Evolutionary conservation across 202 grass and related monocot genomes (phyloP).

Genomic region (Alloteropsis angusta): DNA sequence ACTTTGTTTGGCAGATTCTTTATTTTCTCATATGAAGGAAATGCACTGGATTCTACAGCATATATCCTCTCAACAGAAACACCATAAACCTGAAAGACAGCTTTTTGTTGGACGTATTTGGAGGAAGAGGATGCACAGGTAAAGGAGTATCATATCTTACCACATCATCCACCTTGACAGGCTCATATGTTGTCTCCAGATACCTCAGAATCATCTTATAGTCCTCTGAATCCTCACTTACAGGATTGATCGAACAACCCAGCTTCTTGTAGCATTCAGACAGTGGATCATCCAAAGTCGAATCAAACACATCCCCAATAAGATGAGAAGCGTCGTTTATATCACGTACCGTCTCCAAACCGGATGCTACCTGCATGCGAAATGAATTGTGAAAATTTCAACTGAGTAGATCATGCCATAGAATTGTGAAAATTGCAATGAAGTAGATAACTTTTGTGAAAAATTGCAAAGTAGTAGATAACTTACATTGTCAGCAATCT

Average conservation of each 20-base stretch:
- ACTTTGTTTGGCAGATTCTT: constrained; percentile 68
- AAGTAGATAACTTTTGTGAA: no score
- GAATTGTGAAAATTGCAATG: neutral
- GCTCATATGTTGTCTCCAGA: constrained; percentile 71
- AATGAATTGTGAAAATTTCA: neutral
- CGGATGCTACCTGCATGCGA: constrained; percentile 54
- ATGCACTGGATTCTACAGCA: constrained; percentile 42
- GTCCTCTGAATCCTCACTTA: constrained; percentile 52
- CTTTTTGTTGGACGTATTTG: neutral
- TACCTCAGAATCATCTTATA: constrained; percentile 84
- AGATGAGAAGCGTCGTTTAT: constrained; percentile 74
- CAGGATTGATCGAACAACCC: constrained; percentile 41
- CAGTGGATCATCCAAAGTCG: constrained; percentile 51
- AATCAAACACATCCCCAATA: constrained; percentile 35
- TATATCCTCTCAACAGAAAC: constrained; percentile 60
- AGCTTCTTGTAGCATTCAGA: constrained; percentile 54
- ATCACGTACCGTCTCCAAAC: constrained; percentile 57
- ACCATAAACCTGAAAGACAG: constrained; percentile 41
- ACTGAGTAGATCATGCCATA: neutral
- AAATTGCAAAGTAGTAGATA: no score
- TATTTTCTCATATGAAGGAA: constrained; percentile 51
- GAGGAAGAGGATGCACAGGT: neutral
- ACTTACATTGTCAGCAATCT: constrained; percentile 61
- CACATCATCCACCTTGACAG: constrained; percentile 54
- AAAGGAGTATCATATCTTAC: constrained; percentile 20